Percentiles rank a stretch among this genome's conserved stretches.
Evolutionary conservation across 768 basidiomycete species (phyloP).

Genomic region (Tubosaeta sp.): DNA sequence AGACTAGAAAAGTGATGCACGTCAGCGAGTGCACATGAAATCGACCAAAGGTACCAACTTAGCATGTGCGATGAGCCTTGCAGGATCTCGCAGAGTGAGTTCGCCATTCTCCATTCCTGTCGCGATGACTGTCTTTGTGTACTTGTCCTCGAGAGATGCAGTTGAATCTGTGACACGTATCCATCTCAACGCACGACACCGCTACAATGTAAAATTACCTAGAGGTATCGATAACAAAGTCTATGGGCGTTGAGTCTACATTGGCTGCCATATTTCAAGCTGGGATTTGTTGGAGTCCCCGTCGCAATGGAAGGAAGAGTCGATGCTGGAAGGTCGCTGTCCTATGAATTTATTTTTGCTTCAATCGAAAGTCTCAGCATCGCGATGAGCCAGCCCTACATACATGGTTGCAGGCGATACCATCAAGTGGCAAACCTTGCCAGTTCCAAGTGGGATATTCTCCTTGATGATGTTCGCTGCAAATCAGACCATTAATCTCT

Average conservation of each 20-base stretch:
- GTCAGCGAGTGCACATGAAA: slow-evolving; percentile 10
- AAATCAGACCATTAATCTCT: too few relatives aligned
- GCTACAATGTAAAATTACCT: slow-evolving; percentile 42
- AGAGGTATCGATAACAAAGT: slow-evolving; percentile 64
- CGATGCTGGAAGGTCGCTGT: slow-evolving; percentile 81
- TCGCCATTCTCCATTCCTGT: slow-evolving; percentile 97
- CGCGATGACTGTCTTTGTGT: slow-evolving; percentile 68
- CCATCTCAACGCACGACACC: slow-evolving; percentile 3
- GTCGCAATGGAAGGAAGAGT: slow-evolving; percentile 84
- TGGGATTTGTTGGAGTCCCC: slow-evolving; percentile 91
- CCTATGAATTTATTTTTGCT: slow-evolving; percentile 77
- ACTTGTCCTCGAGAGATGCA: slow-evolving; percentile 86
- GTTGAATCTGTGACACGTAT: slow-evolving; percentile 67
- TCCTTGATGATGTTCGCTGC: too few relatives aligned
- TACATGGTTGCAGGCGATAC: too few relatives aligned
- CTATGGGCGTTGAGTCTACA: slow-evolving; percentile 58
- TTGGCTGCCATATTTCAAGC: slow-evolving; percentile 89
- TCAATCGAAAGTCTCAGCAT: too few relatives aligned
- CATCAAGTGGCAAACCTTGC: too few relatives aligned
- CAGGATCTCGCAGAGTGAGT: slow-evolving; percentile 90
- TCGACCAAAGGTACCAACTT: slow-evolving; percentile 49
- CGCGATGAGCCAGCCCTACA: too few relatives aligned
- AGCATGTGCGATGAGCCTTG: slow-evolving; percentile 71
- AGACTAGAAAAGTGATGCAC: slow-evolving; percentile 34
- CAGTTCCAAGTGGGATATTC: too few relatives aligned